Conservation (phyloP, 257 asterid genomes). For the Penstemon eatonii region DNA sequence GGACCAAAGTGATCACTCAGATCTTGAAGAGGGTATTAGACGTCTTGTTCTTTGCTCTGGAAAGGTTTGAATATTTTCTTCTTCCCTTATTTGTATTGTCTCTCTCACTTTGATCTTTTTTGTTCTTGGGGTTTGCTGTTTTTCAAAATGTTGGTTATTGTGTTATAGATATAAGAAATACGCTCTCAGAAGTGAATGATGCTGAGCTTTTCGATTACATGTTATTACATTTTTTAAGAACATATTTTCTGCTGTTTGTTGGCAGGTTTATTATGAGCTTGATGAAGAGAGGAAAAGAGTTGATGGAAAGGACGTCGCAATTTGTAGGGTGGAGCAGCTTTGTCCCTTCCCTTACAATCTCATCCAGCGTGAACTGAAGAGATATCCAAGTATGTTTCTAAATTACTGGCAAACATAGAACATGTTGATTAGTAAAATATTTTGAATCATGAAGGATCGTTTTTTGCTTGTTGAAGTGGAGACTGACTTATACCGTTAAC, state of each 20-base stretch:
- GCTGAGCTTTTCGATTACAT: neutral
- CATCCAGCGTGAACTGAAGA: slow-evolving; percentile 82
- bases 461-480: slow-evolving; percentile 5
- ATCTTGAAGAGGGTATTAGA: slow-evolving; percentile 80
- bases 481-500: neutral
- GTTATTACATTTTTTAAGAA: neutral
- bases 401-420: neutral
- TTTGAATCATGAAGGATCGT: neutral
- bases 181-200: neutral
- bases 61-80: slow-evolving; percentile 53
- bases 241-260: slow-evolving; percentile 6
- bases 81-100: slow-evolving; percentile 14
- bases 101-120: neutral
- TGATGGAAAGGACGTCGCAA: slow-evolving; percentile 71
- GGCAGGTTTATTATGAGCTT: slow-evolving; percentile 86
- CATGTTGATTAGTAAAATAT: slow-evolving; percentile 2
- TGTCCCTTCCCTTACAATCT: slow-evolving; percentile 93
- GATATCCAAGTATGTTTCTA: slow-evolving; percentile 79
- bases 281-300: slow-evolving; percentile 74
- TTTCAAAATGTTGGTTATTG: neutral
- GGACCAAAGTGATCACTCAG: slow-evolving; percentile 79
- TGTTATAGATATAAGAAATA: neutral
- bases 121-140: slow-evolving; percentile 4
- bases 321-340: slow-evolving; percentile 95
- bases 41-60: slow-evolving; percentile 93